Percentiles rank a stretch among this genome's conserved stretches.
Evolutionary conservation across 371 early-diverging fungal genomes (phyloP).

Genomic region (Thermomucor indicae-seudaticae): DNA sequence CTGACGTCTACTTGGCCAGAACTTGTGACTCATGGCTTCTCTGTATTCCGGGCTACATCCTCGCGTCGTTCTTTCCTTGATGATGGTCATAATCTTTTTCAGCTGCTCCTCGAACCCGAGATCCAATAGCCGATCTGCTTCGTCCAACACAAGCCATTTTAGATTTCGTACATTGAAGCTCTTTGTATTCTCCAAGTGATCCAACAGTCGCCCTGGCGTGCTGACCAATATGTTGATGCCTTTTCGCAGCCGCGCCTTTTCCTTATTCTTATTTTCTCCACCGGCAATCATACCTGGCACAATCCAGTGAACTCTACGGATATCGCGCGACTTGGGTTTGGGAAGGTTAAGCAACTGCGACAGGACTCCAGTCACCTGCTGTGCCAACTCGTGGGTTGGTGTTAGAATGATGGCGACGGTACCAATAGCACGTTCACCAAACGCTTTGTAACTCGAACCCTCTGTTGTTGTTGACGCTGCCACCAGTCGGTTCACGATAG

Average conservation of each 20-base stretch:
- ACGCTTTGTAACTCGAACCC: slow-evolving; percentile 18
- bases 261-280: slow-evolving; percentile 89
- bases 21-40: slow-evolving; percentile 18
- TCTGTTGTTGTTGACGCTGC: slow-evolving; percentile 29
- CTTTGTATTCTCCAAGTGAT: slow-evolving; percentile 89
- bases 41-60: slow-evolving; percentile 16
- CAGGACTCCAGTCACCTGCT: slow-evolving; percentile 85
- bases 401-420: slow-evolving; percentile 85
- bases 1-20: slow-evolving; percentile 71
- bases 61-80: slow-evolving; percentile 46
- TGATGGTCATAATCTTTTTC: slow-evolving; percentile 70
- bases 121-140: slow-evolving; percentile 98
- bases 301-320: slow-evolving; percentile 84
- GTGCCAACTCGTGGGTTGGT: slow-evolving; percentile 98
- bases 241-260: slow-evolving; percentile 90
- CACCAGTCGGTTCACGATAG: slow-evolving; percentile 60
- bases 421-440: slow-evolving; percentile 56
- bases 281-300: slow-evolving; percentile 90
- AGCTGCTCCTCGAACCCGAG: slow-evolving; percentile 95
- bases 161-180: slow-evolving; percentile 71
- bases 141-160: slow-evolving; percentile 95
- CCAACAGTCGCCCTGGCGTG: slow-evolving; percentile 98
- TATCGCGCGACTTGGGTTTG: slow-evolving; percentile 40
- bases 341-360: slow-evolving; percentile 64
- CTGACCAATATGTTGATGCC: slow-evolving; percentile 94